A percentile compares a stretch with the other conserved stretches of the same genome.
Conservation (phyloP, 139 green algal genomes). For the Micromonas commoda region DNA sequence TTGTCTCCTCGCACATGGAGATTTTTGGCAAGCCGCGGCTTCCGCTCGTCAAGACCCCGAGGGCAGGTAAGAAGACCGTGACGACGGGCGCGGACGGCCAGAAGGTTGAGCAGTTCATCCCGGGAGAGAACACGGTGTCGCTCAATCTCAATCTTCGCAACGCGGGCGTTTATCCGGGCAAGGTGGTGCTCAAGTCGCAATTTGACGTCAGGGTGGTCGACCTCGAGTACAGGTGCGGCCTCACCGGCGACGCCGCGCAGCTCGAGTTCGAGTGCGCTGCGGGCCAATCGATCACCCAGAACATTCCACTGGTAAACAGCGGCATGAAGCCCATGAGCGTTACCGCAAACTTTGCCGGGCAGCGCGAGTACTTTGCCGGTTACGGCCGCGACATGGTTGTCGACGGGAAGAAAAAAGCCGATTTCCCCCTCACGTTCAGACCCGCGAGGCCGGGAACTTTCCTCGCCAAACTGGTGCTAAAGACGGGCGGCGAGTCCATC, state of each 20-base stretch:
- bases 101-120: neutral
- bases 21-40: too few species aligned
- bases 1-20: neutral
- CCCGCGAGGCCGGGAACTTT: conserved; percentile 46
- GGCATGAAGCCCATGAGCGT: conserved; percentile 42
- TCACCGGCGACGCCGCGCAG: conserved; percentile 36
- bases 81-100: neutral
- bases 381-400: conserved; percentile 51
- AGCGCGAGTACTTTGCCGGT: conserved; percentile 46
- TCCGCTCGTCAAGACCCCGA: too few species aligned
- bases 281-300: conserved; percentile 46
- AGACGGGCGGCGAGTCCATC: conserved; percentile 47
- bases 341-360: conserved; percentile 32
- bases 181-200: conserved; percentile 49
- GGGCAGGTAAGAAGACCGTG: neutral
- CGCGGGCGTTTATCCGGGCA: conserved; percentile 56
- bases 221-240: conserved; percentile 47
- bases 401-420: conserved; percentile 33
- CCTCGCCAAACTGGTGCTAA: conserved; percentile 52
- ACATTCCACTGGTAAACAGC: conserved; percentile 63
- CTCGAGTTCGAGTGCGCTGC: conserved; percentile 55
- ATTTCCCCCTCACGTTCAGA: conserved; percentile 59
- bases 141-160: conserved; percentile 46
- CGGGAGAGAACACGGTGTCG: conserved; percentile 38
- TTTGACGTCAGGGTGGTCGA: conserved; percentile 61